Evolutionary conservation across 352 stramenopile genomes (phyloP), one percentile per base, ranked within the genome.

Genomic region (Halophytophthora batemanensis): DNA sequence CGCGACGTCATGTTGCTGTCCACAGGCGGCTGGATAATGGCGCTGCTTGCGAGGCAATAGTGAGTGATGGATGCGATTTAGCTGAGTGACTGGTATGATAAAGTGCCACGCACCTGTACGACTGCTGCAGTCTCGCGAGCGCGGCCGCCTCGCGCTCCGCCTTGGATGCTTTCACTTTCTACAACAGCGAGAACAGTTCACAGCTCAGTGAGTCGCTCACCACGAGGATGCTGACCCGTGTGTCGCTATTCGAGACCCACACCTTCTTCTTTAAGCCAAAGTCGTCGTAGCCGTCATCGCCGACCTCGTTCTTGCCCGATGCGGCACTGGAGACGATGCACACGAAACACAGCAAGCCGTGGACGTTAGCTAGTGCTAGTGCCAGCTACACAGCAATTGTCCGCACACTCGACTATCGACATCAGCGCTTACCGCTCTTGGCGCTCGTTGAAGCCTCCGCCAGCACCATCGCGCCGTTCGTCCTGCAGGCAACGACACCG

Each of bases 211-310:
- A 46, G 4, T 31, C 25, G 25, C 25, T 31, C 8, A n/a, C n/a
- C n/a, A n/a, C n/a, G 2, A 36, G 22, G 28, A 47, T 40, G n/a
- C 6, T 10, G 43, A 21, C 38, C 22, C 10, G 15, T 40, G 50
- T 6, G 37, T 40, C 31, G 31, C 18, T 4, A 36, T 38, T 17
- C 23, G 2, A 11, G 25, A 47, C 34, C 21, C 25, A 2, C 35
- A 87, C 74, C 71, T 89, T 90, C 54, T 90, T 93, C 66, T 74
- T 90, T 56, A 89, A 57, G 28, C 82, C 84, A 61, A 94, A 94
- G 56, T 94, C 84, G 51, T 94, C 84, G 66, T 94, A 94, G 37
- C 84, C 84, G 54, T 94, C 84, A 53, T 94, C 82, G 6, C 69
- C 84, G 11, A 94, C 73, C 61, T 94, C 84, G 6, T 59, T 84